phyloP scores from a whole-genome alignment of 2,329 filamentous ascomycete species.

The Fusarium coicis region DNA sequence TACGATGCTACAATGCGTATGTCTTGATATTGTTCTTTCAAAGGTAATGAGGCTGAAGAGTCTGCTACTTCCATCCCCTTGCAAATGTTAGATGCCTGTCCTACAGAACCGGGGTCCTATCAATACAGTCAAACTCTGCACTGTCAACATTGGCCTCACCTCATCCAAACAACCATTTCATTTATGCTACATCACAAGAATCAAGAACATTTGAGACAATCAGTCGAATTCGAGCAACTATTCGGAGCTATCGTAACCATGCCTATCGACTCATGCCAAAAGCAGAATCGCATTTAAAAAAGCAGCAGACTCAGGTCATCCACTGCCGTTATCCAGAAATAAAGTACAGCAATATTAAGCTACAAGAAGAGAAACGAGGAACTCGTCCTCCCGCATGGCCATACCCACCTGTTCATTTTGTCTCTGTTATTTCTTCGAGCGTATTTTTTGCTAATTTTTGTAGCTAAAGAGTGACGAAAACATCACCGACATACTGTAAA shows the following conservation, averaged over 20 bases:
- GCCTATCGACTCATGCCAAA: slow-evolving; percentile 18
- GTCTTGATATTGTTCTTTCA: not conserved
- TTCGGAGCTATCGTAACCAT: slow-evolving; percentile 27
- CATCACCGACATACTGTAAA: slow-evolving; percentile 1
- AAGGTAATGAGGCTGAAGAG: not conserved
- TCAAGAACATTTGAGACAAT: slow-evolving; percentile 19
- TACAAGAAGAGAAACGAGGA: slow-evolving; percentile 23
- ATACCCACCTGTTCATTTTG: slow-evolving; percentile 10
- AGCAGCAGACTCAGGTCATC: slow-evolving; percentile 32
- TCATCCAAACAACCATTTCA: not conserved
- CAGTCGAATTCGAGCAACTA: slow-evolving; percentile 36
- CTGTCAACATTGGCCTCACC: not conserved
- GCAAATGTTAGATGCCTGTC: not conserved
- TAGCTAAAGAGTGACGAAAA: slow-evolving; percentile 15
- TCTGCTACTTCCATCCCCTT: not conserved
- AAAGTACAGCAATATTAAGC: slow-evolving; percentile 15
- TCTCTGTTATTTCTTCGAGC: slow-evolving; percentile 15
- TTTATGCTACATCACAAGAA: not conserved
- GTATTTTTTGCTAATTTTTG: slow-evolving; percentile 16
- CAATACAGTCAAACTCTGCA: not conserved
- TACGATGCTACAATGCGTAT: too few relatives aligned
- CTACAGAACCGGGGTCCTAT: not conserved
- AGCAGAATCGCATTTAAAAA: slow-evolving; percentile 31
- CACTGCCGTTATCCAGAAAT: slow-evolving; percentile 39
- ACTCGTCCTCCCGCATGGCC: slow-evolving; percentile 12